Evolutionary conservation across 495 filamentous ascomycete genomes (phyloP).

Genomic region (Neurospora hispaniola): DNA sequence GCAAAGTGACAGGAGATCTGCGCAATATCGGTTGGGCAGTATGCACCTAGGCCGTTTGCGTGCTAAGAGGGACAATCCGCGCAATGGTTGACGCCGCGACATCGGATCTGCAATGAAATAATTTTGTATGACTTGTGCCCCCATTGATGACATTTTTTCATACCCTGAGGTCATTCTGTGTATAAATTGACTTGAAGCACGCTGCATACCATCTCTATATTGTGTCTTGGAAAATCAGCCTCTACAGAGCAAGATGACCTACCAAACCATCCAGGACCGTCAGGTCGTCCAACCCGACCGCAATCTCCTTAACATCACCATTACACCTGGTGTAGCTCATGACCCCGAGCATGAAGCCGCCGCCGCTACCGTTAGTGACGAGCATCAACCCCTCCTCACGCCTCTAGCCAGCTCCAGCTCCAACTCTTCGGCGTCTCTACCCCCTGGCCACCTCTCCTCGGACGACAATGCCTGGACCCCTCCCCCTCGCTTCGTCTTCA

Average conservation of each 20-base stretch:
- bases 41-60: neutral
- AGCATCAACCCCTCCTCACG: neutral
- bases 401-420: neutral
- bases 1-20: neutral
- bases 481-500: constrained; percentile 31
- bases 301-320: neutral
- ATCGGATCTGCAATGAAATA: neutral
- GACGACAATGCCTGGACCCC: constrained; percentile 25
- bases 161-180: neutral
- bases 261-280: neutral
- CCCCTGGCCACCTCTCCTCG: constrained; percentile 30
- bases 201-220: neutral
- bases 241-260: neutral
- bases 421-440: constrained; percentile 11
- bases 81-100: neutral
- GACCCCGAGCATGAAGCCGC: neutral
- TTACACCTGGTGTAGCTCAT: neutral
- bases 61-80: neutral
- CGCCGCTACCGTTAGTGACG: accelerated
- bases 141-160: neutral
- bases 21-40: neutral
- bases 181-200: neutral
- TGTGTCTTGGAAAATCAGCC: neutral
- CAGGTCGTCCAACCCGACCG: neutral
- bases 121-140: neutral